Percentiles rank a stretch among this genome's conserved stretches.
Evolutionary conservation across 2,329 filamentous ascomycete species (phyloP).

Genomic region (Cytospora piceae): DNA sequence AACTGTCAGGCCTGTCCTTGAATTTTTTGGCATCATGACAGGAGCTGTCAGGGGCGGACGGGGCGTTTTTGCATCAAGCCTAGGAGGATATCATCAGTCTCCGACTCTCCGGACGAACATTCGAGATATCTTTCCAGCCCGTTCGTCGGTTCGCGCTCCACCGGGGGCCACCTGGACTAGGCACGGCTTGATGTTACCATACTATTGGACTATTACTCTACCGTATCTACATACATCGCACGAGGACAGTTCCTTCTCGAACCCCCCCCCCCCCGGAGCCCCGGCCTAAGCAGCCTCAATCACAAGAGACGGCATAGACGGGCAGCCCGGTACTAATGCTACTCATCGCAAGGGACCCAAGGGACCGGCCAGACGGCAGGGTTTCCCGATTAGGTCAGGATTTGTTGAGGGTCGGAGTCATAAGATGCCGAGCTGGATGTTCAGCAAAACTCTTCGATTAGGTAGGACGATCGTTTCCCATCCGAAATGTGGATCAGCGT

Average conservation of each 20-base stretch:
- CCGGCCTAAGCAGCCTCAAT: background rate
- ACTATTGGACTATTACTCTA: background rate
- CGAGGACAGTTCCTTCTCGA: background rate
- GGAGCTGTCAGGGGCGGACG: no score
- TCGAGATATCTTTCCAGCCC: background rate
- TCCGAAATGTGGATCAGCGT: slow-evolving; percentile 1
- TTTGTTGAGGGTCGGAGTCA: slow-evolving; percentile 1
- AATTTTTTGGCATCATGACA: background rate
- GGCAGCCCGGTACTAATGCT: background rate
- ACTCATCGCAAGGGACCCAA: background rate
- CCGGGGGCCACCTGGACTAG: no score
- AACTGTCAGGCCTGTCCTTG: background rate
- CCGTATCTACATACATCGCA: no score
- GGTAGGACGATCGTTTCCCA: background rate
- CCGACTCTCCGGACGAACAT: no score
- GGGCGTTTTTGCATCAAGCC: no score
- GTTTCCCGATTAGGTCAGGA: background rate
- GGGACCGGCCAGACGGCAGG: background rate
- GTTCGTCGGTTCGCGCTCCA: background rate
- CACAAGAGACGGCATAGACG: background rate
- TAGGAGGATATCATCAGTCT: no score
- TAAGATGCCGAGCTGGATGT: background rate
- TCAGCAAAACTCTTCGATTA: slow-evolving; percentile 6
- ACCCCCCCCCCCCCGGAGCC: background rate
- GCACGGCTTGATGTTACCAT: background rate